A percentile compares a stretch with the other conserved stretches of the same genome.
Conservation (phyloP, 2,329 filamentous ascomycete genomes). For the Colletotrichum gloeosporioides region DNA sequence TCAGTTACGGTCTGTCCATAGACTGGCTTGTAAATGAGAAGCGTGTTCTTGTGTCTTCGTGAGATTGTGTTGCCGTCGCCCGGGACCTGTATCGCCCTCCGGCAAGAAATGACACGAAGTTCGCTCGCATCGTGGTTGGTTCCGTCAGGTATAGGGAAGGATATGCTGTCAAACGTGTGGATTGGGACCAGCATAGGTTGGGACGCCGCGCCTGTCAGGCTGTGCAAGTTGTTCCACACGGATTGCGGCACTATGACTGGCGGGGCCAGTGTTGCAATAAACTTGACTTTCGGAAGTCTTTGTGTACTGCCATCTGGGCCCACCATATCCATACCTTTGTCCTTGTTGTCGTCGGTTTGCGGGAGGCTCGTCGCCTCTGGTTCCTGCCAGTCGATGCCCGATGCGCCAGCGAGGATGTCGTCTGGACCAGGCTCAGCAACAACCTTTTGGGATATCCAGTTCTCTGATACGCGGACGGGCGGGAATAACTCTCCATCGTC, state of each 20-base stretch:
- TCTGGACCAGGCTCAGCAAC: conserved; percentile 52
- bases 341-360: conserved; percentile 48
- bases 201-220: conserved; percentile 55
- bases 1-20: conserved; percentile 71
- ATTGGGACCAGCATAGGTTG: conserved; percentile 44
- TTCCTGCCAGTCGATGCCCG: conserved; percentile 72
- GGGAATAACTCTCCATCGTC: conserved; percentile 51
- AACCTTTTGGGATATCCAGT: conserved; percentile 75
- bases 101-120: conserved; percentile 58
- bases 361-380: conserved; percentile 69
- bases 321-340: conserved; percentile 58
- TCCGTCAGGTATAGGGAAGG: conserved; percentile 59
- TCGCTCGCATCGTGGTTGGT: conserved; percentile 61
- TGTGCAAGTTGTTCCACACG: conserved; percentile 67
- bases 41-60: conserved; percentile 59
- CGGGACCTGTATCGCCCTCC: conserved; percentile 51
- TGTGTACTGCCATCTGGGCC: conserved; percentile 48
- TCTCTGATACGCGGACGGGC: conserved; percentile 72
- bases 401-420: conserved; percentile 39
- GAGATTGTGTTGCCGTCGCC: conserved; percentile 32
- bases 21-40: conserved; percentile 76
- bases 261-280: conserved; percentile 77
- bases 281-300: conserved; percentile 74
- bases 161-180: conserved; percentile 60
- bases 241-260: conserved; percentile 72